Conservation (phyloP, 1,284 basidiomycete genomes). For the Fomitopsis pinicola region DNA sequence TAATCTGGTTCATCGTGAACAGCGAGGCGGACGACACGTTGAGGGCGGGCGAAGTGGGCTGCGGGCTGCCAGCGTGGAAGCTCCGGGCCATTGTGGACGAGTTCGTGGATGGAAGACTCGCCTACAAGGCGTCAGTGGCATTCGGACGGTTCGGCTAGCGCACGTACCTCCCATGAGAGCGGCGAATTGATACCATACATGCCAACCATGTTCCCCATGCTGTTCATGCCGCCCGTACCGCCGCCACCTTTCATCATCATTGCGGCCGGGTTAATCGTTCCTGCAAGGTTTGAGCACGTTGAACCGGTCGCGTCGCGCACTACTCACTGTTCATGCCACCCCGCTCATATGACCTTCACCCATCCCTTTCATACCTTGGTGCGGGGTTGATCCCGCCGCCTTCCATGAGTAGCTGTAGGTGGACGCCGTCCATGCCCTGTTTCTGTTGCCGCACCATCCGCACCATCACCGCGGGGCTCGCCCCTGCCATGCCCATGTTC, state of each 20-base stretch:
- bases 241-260: slow-evolving; percentile 9
- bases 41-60: slow-evolving; percentile 1
- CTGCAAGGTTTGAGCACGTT: not conserved
- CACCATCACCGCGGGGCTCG: slow-evolving; percentile 1
- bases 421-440: slow-evolving; percentile 4
- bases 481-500: not conserved
- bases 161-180: slow-evolving; percentile 17
- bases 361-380: slow-evolving; percentile 5
- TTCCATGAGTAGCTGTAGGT: no score
- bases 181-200: slow-evolving; percentile 11
- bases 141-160: not conserved
- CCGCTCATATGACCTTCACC: slow-evolving; percentile 11
- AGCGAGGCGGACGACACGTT: not conserved
- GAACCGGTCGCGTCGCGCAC: not conserved
- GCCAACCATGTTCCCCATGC: slow-evolving; percentile 9
- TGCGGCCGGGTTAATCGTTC: slow-evolving; percentile 8
- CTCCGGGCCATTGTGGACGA: not conserved
- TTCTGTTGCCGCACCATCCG: slow-evolving; percentile 2
- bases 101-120: slow-evolving; percentile 1
- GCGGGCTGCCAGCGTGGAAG: not conserved
- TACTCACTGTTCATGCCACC: slow-evolving; percentile 6
- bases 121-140: not conserved
- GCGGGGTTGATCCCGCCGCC: slow-evolving; percentile 12
- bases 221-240: slow-evolving; percentile 5
- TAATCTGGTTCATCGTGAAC: not conserved